Base-by-base conservation (phyloP, 2,329 filamentous ascomycete genomes). In the Chrysoporthe austroafricana region DNA sequence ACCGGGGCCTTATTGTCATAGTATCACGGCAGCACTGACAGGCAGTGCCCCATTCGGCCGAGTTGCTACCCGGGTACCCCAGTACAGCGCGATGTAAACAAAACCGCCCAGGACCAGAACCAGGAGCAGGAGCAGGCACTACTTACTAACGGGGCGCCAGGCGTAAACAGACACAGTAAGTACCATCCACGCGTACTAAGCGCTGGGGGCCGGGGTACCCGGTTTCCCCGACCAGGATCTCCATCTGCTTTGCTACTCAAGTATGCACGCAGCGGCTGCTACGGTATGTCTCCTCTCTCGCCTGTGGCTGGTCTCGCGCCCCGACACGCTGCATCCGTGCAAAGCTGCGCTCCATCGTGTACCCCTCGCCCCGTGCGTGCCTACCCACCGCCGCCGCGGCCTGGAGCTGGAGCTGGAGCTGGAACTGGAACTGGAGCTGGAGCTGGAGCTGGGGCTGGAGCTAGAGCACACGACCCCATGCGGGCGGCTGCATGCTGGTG, bases 401-500 rank as follows among this genome's bases (percentile, higher is more conserved):
- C 32, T 34, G 34, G 18, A 21, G 54, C 34, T n/a, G 54, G 54
- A 26, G 26, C 26, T 26, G 26, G 26, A 26, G 2, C 26, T 26
- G 26, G 26, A 26, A 26, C 26, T 26, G 26, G 26, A 26, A 2
- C 26, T 26, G 26, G 26, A 26, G 2, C 26, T 26, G 26, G 26
- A 26, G 26, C 26, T 26, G 26, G 26, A 2, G 26, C 26, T 26
- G 26, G 50, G 14, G 21, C 32, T 34, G 34, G 18, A 21, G 54
- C 18, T n/a, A 32, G 54, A 36, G 16, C 54, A 57, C 14, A 39
- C 18, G 18, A n/a, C 14, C n/a, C 39, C 54, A 57, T 39, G 54
- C 54, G 54, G 54, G 54, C n/a, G 54, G 54, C 54, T 39, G 54
- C 54, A 57, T 57, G 13, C 32, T 57, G 54, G 54, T 39, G 34